Evolutionary conservation across 2,329 filamentous ascomycete species (phyloP).

Genomic region (Epichloe baconii): DNA sequence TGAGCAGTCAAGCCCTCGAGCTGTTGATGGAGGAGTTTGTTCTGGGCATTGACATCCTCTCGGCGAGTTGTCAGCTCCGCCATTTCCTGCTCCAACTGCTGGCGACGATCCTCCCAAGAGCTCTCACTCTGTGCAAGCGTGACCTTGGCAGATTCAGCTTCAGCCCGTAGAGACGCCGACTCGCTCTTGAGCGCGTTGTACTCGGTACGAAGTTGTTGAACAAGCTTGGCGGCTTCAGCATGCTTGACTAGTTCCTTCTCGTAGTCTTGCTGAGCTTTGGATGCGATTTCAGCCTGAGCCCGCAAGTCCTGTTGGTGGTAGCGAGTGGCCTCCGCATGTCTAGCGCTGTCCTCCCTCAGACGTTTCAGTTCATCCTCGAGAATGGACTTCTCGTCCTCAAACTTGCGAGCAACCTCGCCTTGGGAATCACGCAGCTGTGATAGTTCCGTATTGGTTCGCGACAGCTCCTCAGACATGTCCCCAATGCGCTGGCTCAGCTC

Average conservation of each 20-base stretch:
- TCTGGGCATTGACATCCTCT: conserved; percentile 78
- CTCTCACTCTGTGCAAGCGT: conserved; percentile 68
- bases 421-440: conserved; percentile 69
- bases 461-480: conserved; percentile 71
- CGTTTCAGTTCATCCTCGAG: conserved; percentile 68
- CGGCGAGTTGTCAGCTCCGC: conserved; percentile 63
- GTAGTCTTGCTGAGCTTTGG: conserved; percentile 88
- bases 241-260: conserved; percentile 91
- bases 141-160: conserved; percentile 75
- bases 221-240: conserved; percentile 78
- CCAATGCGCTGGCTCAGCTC: conserved; percentile 75
- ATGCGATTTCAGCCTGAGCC: conserved; percentile 84
- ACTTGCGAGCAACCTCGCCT: conserved; percentile 54
- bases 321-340: conserved; percentile 64
- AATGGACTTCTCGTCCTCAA: conserved; percentile 70
- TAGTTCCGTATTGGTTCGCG: conserved; percentile 69
- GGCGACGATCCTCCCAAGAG: conserved; percentile 75
- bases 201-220: conserved; percentile 68
- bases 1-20: conserved; percentile 73
- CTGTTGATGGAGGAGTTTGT: conserved; percentile 79
- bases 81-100: conserved; percentile 73
- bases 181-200: conserved; percentile 73
- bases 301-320: conserved; percentile 87
- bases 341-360: conserved; percentile 72
- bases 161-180: conserved; percentile 58